Evolutionary conservation across 805 yeast genomes (phyloP).

Genomic region (Maudiozyma serrabonitensis): DNA sequence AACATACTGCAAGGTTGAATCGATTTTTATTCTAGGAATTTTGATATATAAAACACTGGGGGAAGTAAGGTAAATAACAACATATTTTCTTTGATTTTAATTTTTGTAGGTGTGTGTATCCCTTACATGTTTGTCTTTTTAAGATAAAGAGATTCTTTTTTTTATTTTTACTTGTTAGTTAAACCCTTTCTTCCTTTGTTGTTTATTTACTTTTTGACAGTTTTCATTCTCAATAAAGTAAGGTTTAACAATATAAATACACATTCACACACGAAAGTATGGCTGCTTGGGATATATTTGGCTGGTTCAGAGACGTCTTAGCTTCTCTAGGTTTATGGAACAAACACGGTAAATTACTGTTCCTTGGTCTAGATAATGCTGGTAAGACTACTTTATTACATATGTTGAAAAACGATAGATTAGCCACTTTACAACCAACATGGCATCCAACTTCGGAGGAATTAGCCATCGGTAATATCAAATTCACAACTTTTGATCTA

Average conservation of each 20-base stretch:
- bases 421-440: slow-evolving; percentile 96
- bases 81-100: too few relatives aligned
- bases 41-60: too few relatives aligned
- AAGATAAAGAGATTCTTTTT: neutral
- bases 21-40: too few relatives aligned
- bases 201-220: neutral
- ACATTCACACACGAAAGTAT: slow-evolving; percentile 3
- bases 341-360: slow-evolving; percentile 91
- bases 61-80: too few relatives aligned
- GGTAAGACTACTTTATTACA: slow-evolving; percentile 89
- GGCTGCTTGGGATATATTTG: slow-evolving; percentile 28
- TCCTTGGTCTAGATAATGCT: slow-evolving; percentile 95
- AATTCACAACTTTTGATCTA: slow-evolving; percentile 94
- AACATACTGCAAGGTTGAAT: too few relatives aligned
- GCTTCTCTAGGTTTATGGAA: slow-evolving; percentile 79
- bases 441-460: slow-evolving; percentile 98
- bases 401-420: slow-evolving; percentile 87
- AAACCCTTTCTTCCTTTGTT: neutral
- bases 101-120: neutral
- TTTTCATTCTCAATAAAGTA: neutral
- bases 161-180: too few relatives aligned
- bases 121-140: neutral
- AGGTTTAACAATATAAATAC: neutral
- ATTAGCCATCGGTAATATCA: slow-evolving; percentile 88
- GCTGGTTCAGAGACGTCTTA: slow-evolving; percentile 55